A percentile compares a stretch with the other conserved stretches of the same genome.
These are phyloP conservation scores for Hypericum androsaemum DNA, from an alignment of 345 rosid genomes.

Conservation along the genomic window DNA sequence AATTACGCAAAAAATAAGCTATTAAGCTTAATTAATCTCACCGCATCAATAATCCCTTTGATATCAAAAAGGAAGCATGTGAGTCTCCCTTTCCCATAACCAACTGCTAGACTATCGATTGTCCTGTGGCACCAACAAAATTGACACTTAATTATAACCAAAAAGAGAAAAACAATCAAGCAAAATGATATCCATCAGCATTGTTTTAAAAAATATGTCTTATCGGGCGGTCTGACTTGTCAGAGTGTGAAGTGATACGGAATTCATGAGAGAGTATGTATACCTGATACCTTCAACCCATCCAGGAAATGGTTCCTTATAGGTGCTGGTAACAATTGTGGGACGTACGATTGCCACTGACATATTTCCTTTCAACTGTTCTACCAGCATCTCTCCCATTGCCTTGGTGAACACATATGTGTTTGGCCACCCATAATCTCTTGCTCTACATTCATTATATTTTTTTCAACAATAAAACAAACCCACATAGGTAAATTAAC, in stretches of 20 bases:
- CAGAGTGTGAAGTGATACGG: too few relatives aligned
- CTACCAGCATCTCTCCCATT: conserved; percentile 17
- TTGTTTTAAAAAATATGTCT: too few relatives aligned
- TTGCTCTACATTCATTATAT: conserved; percentile 4
- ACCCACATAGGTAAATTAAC: too few relatives aligned
- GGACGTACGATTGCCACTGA: conserved; percentile 13
- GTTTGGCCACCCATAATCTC: conserved; percentile 18
- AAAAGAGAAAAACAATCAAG: too few relatives aligned
- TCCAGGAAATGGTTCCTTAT: conserved; percentile 13
- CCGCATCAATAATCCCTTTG: conserved; percentile 4
- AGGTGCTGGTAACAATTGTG: conserved; percentile 11
- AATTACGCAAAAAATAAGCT: neutral
- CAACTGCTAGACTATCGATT: conserved; percentile 4
- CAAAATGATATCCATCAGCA: too few relatives aligned
- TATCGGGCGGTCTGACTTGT: too few relatives aligned
- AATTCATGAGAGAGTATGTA: too few relatives aligned
- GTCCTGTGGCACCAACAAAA: conserved; percentile 2
- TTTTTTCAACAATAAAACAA: neutral
- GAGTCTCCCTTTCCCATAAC: conserved; percentile 13
- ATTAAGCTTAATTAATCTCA: neutral
- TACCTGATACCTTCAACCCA: conserved; percentile 15
- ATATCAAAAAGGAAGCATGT: conserved; percentile 5
- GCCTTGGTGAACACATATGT: conserved; percentile 17
- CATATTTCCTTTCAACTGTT: conserved; percentile 5
- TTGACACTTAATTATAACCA: too few relatives aligned